These are phyloP conservation scores for Nitzschia palea DNA, from an alignment of 108 stramenopile species.

Conservation along the genomic window DNA sequence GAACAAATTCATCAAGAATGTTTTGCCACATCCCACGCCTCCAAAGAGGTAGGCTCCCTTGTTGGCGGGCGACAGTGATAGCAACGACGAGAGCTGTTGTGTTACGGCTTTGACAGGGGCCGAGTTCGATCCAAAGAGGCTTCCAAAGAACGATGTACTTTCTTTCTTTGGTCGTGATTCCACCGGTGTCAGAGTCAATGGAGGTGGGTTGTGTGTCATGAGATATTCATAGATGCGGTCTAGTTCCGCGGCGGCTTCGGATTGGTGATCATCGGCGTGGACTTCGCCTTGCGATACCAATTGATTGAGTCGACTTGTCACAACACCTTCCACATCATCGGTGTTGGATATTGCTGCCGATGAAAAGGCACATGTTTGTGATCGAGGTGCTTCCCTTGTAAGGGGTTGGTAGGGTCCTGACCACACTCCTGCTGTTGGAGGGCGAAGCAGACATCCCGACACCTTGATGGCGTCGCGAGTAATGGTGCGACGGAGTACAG, in stretches of 20 bases:
- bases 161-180: background rate
- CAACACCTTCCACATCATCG: background rate
- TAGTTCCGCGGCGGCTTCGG: constrained; percentile 54
- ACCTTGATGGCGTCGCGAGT: too few relatives aligned
- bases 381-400: too few relatives aligned
- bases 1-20: constrained; percentile 96
- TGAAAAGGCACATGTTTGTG: too few relatives aligned
- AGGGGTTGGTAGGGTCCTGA: too few relatives aligned
- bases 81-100: background rate
- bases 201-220: constrained; percentile 17
- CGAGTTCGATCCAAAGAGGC: constrained; percentile 21
- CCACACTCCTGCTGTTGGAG: too few relatives aligned
- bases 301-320: constrained; percentile 17
- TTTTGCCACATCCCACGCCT: constrained; percentile 97
- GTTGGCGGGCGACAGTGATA: constrained; percentile 2
- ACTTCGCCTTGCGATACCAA: constrained; percentile 45
- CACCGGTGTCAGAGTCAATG: background rate
- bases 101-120: background rate
- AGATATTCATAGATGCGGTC: constrained; percentile 62
- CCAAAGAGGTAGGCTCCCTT: constrained; percentile 88
- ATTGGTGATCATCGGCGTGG: constrained; percentile 63
- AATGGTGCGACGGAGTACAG: too few relatives aligned
- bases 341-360: background rate
- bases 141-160: constrained; percentile 13
- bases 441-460: too few relatives aligned